Base-by-base conservation (phyloP, 257 asterid genomes). In the Plantago elongata region DNA sequence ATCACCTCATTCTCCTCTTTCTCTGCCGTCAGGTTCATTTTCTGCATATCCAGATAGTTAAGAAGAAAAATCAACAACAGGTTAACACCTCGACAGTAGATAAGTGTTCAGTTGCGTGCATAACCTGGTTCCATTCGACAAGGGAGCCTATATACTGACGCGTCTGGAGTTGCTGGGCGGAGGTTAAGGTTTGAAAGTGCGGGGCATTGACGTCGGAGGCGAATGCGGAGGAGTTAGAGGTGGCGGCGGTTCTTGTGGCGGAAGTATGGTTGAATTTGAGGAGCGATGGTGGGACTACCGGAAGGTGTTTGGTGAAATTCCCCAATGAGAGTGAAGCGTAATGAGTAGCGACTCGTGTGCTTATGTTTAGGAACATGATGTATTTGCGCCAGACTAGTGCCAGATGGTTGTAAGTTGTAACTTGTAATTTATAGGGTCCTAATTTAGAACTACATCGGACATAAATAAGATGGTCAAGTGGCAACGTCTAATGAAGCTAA, bases 111-210 rank as follows among this genome's bases (percentile, higher is more conserved):
- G 13, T 51, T 13, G 16, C 13, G 64, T 4, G 68, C n/a, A 34
- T 40, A 64, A 91, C 97, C 98, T 92, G 95, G 80, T 92, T 92
- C 96, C 99, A 89, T 70, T 86, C 69, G 67, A 89, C 93, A 57
- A 92, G 97, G 42, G 91, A 63, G 64, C 76, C 84, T 8, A 86
- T 70, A 77, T 83, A 92, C 60, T 77, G 79, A 57, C 76, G 77
- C 57, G 89, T 69, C 77, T 83, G 97, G 58, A 75, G 71, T 58
- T 82, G 74, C 38, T 89, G 99, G 64, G 74, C 67, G 6, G 82
- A 68, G 16, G 61, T 73, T 71, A 89, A 69, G 59, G 70, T 61
- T 48, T 79, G 73, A 9, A 84, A 83, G 42, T 70, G 82, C 68
- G 83, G 70, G n/a, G 52, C 27, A 16, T 57, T 70, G 55, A 52